These are phyloP conservation scores for Brettanomyces anomalus DNA, from an alignment of 805 yeast genomes.

Conservation along the genomic window DNA sequence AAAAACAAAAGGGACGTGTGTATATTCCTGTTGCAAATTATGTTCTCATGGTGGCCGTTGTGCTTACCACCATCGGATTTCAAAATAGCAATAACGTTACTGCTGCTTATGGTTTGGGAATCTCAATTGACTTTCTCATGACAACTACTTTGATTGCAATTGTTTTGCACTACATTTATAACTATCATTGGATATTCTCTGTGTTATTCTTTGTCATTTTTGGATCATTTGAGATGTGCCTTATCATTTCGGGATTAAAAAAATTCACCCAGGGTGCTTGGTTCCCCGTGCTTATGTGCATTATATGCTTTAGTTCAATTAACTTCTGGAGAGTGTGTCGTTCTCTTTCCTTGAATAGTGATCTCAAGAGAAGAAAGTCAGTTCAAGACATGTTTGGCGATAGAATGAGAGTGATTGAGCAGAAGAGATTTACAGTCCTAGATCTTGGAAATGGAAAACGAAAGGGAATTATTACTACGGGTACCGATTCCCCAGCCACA, in stretches of 20 bases:
- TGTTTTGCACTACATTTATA: constrained; percentile 38
- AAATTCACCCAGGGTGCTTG: constrained; percentile 55
- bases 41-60: constrained; percentile 42
- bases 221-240: constrained; percentile 37
- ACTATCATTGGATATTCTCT: constrained; percentile 27
- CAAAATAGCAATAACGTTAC: constrained; percentile 40
- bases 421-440: constrained; percentile 12
- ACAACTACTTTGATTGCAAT: constrained; percentile 39
- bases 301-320: constrained; percentile 29
- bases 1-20: constrained; percentile 37
- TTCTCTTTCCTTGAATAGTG: constrained; percentile 30
- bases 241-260: constrained; percentile 39
- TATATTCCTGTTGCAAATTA: constrained; percentile 44
- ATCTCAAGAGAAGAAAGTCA: constrained; percentile 17
- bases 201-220: constrained; percentile 29
- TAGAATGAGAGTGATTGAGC: constrained; percentile 10
- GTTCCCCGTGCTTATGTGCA: constrained; percentile 45
- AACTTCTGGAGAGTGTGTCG: constrained; percentile 42
- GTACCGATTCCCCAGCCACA: background rate
- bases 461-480: background rate
- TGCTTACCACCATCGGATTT: constrained; percentile 44
- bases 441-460: constrained; percentile 7
- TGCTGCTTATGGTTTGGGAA: constrained; percentile 54
- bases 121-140: constrained; percentile 44
- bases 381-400: constrained; percentile 27